Percentiles rank a stretch among this genome's conserved stretches.
Conservation (phyloP, 495 filamentous ascomycete genomes). For the Usnea hakonensis region DNA sequence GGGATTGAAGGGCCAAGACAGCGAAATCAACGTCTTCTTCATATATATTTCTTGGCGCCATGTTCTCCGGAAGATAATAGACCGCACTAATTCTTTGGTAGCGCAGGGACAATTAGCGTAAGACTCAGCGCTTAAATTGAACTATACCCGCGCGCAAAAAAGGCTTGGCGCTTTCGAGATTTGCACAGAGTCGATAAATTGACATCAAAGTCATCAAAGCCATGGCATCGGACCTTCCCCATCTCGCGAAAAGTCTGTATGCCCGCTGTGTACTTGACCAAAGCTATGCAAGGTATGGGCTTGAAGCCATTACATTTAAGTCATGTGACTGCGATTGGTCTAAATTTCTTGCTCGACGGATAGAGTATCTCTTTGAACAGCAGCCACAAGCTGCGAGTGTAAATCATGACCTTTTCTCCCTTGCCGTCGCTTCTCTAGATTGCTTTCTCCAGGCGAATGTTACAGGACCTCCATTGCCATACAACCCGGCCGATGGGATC, state of each 20-base stretch:
- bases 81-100: not conserved
- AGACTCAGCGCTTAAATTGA: not conserved
- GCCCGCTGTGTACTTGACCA: conserved; percentile 3
- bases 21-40: conserved; percentile 56
- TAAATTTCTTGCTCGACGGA: not conserved
- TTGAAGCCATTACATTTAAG: not conserved
- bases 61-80: conserved; percentile 21
- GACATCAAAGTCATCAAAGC: not conserved
- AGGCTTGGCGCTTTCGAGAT: not conserved
- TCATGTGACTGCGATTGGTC: conserved; percentile 5
- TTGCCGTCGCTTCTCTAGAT: conserved; percentile 66
- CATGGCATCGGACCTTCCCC: not conserved
- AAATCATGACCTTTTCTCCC: conserved; percentile 37
- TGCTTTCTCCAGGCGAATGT: conserved; percentile 89
- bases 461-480: conserved; percentile 72
- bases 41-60: conserved; percentile 42
- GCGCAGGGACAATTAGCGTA: not conserved
- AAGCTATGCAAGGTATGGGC: not conserved
- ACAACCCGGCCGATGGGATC: conserved; percentile 44
- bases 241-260: not conserved
- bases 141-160: not conserved
- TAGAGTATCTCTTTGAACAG: conserved; percentile 3
- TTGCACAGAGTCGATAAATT: not conserved
- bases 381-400: not conserved
- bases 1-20: conserved; percentile 47